Conservation (phyloP, 176 grass and related monocot species). For the Lolium rigidum region DNA sequence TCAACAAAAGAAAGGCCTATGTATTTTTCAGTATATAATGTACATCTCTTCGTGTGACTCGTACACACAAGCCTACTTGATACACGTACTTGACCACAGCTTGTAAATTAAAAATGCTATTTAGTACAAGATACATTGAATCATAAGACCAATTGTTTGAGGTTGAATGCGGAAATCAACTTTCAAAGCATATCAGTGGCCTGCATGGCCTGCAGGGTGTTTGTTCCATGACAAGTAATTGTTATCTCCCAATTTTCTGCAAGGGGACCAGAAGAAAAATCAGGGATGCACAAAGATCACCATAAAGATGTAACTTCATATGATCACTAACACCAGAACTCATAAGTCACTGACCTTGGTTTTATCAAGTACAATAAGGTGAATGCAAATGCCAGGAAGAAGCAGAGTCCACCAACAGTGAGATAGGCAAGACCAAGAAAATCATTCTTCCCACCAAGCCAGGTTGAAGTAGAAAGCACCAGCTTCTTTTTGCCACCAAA, state of each 20-base stretch:
- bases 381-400: constrained; percentile 79
- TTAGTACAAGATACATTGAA: constrained; percentile 58
- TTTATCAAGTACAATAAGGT: constrained; percentile 82
- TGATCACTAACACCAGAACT: neutral
- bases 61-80: constrained; percentile 32
- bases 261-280: constrained; percentile 29
- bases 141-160: constrained; percentile 19
- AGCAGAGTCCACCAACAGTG: constrained; percentile 77
- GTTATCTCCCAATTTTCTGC: constrained; percentile 82
- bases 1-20: constrained; percentile 46
- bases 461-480: constrained; percentile 87
- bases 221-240: constrained; percentile 92
- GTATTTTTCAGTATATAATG: constrained; percentile 58
- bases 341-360: constrained; percentile 64
- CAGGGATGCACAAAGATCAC: constrained; percentile 13
- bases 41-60: constrained; percentile 41
- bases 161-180: constrained; percentile 28
- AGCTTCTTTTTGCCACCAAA: constrained; percentile 87
- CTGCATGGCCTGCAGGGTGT: constrained; percentile 39
- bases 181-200: constrained; percentile 35
- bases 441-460: constrained; percentile 94
- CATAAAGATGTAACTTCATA: neutral
- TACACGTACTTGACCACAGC: constrained; percentile 24
- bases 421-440: constrained; percentile 89
- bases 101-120: constrained; percentile 43